Base-by-base conservation (phyloP, 345 rosid genomes). In the Syzygium jambos region DNA sequence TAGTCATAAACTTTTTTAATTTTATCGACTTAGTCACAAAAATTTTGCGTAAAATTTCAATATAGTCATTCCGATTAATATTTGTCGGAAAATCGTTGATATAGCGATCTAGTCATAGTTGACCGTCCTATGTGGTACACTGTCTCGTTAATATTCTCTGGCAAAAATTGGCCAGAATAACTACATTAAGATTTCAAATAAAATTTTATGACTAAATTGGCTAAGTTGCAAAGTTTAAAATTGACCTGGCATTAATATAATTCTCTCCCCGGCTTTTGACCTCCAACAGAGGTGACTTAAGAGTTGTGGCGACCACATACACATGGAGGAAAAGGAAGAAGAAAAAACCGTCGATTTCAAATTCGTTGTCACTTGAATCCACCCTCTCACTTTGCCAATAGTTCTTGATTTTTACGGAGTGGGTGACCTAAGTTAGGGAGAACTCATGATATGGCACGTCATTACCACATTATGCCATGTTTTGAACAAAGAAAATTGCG, bases 71-170 rank as follows among this genome's bases (percentile, higher is more conserved):
- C 30, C 11, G 11, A 12, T 27, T 3, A 51, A 51, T 52, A 4
- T 52, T 15, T 52, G 16, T 4, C 2, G 5, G 6, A 5, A 52
- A 52, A 52, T 52, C 54, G 3, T 12, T 51, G 17, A 52, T 19
- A 52, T 5, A 19, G 5, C 7, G 4, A 1, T 16, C 16, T 2
- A 15, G 5, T 52, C 19, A 15, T 52, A 5, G 7, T 5, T 19
- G 16, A 2, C 19, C 21, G 16, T 52, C 21, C 6, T 15, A 52
- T 1, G 17, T 16, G 6, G 2, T 2, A 52, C 6, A 52, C 6
- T 2, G 2, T 52, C 54, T 0, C 2, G 7, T 5, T 16, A 52
- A 5, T 2, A 52, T 14, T 52, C 16, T 52, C 7, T 1, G 0
- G 6, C 2, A 52, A 52, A 52, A 52, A 52, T 15, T 52, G 21